Percentiles rank a stretch among this genome's conserved stretches.
Evolutionary conservation across 331 rosid genomes (phyloP).

Genomic region (Quercus lobata): DNA sequence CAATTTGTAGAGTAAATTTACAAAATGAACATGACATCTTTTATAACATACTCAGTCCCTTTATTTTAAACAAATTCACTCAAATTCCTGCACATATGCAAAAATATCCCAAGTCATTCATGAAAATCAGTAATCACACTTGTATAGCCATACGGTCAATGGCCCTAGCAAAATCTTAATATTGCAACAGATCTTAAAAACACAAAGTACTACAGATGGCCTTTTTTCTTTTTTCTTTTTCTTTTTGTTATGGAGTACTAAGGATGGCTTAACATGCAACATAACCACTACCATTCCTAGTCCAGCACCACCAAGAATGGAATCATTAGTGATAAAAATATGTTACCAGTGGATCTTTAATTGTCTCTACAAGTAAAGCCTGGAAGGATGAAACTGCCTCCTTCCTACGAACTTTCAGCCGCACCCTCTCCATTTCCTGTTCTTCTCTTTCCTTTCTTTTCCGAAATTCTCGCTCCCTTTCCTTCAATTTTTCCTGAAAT

Average conservation of each 20-base stretch:
- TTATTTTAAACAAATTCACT: neutral
- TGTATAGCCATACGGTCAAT: neutral
- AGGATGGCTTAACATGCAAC: neutral
- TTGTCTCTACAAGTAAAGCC: conserved; percentile 92
- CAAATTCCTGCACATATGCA: neutral
- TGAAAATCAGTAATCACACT: neutral
- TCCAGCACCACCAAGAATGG: neutral
- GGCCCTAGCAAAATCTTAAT: neutral
- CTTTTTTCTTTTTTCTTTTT: too few species aligned
- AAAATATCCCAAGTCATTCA: neutral
- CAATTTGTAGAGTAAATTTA: neutral
- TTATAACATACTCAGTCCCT: neutral
- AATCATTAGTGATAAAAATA: neutral
- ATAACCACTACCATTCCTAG: neutral
- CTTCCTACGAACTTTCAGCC: conserved; percentile 81
- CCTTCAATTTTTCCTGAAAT: conserved; percentile 87
- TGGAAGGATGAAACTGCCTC: conserved; percentile 87
- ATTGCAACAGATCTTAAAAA: neutral
- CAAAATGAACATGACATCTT: neutral
- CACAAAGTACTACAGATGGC: too few species aligned
- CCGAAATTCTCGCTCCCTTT: conserved; percentile 88
- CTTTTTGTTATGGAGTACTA: neutral
- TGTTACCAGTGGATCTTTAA: conserved; percentile 86
- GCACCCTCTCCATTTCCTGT: conserved; percentile 95
- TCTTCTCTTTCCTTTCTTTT: conserved; percentile 99